Evolutionary conservation across 768 basidiomycete species (phyloP), one percentile per base, ranked within the genome.

Genomic region (Serendipita indica): DNA sequence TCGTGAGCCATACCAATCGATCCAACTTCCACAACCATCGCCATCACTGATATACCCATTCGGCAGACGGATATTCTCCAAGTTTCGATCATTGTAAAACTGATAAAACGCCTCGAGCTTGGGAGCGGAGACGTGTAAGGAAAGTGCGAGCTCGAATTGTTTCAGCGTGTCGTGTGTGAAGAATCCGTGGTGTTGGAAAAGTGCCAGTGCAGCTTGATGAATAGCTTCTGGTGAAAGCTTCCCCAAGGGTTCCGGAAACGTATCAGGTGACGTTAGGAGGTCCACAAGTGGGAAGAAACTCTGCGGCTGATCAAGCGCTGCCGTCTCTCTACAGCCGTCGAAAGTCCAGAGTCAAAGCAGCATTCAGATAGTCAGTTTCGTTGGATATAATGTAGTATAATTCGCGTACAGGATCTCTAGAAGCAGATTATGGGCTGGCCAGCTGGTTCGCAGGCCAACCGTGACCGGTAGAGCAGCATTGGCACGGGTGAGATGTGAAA

Each of bases 71-170:
- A 70, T 62, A 70, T 65, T 37, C 28, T 33, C 37, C 2, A 62
- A 61, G 58, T 64, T 63, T 46, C 60, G 54, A 63, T 71, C 66
- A 57, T 70, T 67, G 64, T 90, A 93, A 67, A 82, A 81, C 57
- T 84, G 77, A 67, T 85, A 89, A 66, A 84, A 86, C 0, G 92
- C 91, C 60, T 89, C 82, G 27, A 97, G 77, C 65, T 81, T 84
- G 0, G 93, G 90, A 0, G 81, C 80, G 4, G 84, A 77, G 2
- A 83, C 78, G 63, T 93, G 89, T 57, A 93, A 73, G 0, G 81
- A 84, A 25, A 97, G 75, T 45, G 81, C 80, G 69, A 85, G 77
- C 62, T 89, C 76, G 12, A 90, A 78, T 1, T 78, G 73, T 27
- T 78, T 76, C 13, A 81, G 64, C 0, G 77, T 78, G 0, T 76